phyloP scores from a whole-genome alignment of 176 grass and related monocot species.

The Avena insularis region DNA sequence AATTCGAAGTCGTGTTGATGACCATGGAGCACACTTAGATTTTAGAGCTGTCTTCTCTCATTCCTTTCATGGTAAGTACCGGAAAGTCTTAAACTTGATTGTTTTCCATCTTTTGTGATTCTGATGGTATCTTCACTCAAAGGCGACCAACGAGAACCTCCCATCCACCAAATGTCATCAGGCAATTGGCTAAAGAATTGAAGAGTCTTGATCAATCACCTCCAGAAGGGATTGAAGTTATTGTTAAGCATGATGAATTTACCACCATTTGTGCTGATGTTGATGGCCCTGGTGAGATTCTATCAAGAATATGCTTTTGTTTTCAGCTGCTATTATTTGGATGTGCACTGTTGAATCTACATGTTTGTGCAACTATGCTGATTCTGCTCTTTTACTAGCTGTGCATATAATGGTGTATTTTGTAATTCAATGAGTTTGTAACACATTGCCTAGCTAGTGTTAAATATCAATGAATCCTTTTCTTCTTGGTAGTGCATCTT shows the following conservation, averaged over 20 bases:
- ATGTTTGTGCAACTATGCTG: not conserved
- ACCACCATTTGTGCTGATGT: constrained; percentile 95
- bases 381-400: not conserved
- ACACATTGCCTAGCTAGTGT: not conserved
- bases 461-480: not conserved
- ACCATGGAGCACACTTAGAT: not conserved
- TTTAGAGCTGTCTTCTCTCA: constrained; percentile 17
- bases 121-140: constrained; percentile 29
- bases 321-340: not conserved
- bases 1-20: constrained; percentile 19
- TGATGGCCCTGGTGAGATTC: constrained; percentile 75
- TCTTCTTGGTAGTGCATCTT: not conserved
- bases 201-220: constrained; percentile 94
- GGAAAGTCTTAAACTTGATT: not conserved
- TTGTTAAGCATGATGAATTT: constrained; percentile 94
- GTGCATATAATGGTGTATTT: not conserved
- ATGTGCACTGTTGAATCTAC: not conserved
- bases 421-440: not conserved
- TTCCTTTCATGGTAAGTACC: constrained; percentile 52
- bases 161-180: constrained; percentile 82
- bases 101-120: not conserved
- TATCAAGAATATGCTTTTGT: not conserved
- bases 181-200: constrained; percentile 93
- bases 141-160: constrained; percentile 96
- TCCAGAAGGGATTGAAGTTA: constrained; percentile 95